A percentile compares a stretch with the other conserved stretches of the same genome.
Evolutionary conservation across 352 stramenopile species (phyloP).

Genomic region (Globisporangium iwayamae): DNA sequence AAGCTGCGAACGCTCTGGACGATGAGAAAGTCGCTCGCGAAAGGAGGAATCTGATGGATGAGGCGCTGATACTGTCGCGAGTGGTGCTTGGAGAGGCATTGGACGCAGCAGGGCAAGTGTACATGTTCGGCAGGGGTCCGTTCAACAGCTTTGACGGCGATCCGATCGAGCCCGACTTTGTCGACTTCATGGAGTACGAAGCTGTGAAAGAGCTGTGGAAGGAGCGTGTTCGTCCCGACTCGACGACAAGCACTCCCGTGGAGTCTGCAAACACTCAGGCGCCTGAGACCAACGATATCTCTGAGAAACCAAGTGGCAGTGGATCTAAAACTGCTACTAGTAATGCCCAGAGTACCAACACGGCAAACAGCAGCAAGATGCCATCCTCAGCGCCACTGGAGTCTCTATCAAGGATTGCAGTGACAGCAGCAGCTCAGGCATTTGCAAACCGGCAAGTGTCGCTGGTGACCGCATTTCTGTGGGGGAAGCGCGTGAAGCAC

Average conservation of each 20-base stretch:
- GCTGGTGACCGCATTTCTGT: constrained; percentile 64
- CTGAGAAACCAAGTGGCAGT: not conserved
- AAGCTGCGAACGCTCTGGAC: constrained; percentile 46
- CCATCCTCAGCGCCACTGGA: not conserved
- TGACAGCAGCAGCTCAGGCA: constrained; percentile 36
- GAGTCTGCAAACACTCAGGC: not conserved
- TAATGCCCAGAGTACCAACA: not conserved
- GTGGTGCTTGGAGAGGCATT: constrained; percentile 50
- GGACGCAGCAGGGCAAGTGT: constrained; percentile 74
- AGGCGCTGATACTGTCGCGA: constrained; percentile 41
- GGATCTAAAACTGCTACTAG: not conserved
- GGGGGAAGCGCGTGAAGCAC: constrained; percentile 58
- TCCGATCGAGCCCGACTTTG: constrained; percentile 48
- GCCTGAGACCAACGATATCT: not conserved
- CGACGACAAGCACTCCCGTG: not conserved
- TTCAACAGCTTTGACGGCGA: constrained; percentile 65
- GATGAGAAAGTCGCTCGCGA: constrained; percentile 45
- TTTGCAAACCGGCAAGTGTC: constrained; percentile 56
- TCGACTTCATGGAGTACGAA: constrained; percentile 75
- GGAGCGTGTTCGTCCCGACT: constrained; percentile 40
- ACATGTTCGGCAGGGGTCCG: constrained; percentile 68
- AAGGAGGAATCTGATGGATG: constrained; percentile 41
- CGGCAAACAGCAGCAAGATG: not conserved
- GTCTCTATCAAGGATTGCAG: constrained; percentile 33
- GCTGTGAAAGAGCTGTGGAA: constrained; percentile 51